phyloP scores from a whole-genome alignment of 2,329 filamentous ascomycete genomes.

The Scytalidium sp. region DNA sequence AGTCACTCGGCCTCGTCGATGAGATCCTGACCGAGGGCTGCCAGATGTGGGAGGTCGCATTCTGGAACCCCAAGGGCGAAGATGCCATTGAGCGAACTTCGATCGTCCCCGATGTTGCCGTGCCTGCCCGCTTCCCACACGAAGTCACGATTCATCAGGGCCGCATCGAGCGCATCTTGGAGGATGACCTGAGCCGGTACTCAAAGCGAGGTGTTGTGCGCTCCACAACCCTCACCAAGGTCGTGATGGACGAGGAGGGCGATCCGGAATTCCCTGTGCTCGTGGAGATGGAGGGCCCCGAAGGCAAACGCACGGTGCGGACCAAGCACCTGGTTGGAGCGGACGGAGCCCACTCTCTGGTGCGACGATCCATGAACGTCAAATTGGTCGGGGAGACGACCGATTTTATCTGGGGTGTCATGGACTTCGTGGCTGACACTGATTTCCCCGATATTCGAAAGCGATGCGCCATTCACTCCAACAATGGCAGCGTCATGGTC shows the following conservation, averaged over 20 bases:
- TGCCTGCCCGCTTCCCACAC: conserved; percentile 32
- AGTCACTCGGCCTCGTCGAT: conserved; percentile 53
- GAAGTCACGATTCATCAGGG: conserved; percentile 44
- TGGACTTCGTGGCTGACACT: conserved; percentile 38
- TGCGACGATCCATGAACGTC: conserved; percentile 48
- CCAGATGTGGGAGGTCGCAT: conserved; percentile 53
- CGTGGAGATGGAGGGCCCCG: conserved; percentile 31
- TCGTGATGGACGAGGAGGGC: conserved; percentile 35
- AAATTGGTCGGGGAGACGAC: conserved; percentile 57
- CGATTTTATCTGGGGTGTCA: conserved; percentile 57
- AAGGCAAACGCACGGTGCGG: conserved; percentile 51
- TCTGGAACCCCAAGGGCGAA: conserved; percentile 56
- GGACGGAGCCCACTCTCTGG: conserved; percentile 50
- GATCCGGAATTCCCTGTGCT: conserved; percentile 34
- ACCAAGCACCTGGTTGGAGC: conserved; percentile 67
- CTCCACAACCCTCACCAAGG: conserved; percentile 47
- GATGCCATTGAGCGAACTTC: conserved; percentile 36
- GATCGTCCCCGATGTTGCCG: conserved; percentile 35
- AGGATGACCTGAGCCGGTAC: conserved; percentile 37
- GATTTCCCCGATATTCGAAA: conserved; percentile 61
- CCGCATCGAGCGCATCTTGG: conserved; percentile 40
- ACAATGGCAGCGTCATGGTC: conserved; percentile 53
- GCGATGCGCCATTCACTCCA: conserved; percentile 52
- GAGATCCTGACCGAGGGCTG: conserved; percentile 52
- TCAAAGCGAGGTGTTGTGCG: conserved; percentile 43